Evolutionary conservation across 2,329 filamentous ascomycete species (phyloP).

Genomic region (Fusarium siculi): DNA sequence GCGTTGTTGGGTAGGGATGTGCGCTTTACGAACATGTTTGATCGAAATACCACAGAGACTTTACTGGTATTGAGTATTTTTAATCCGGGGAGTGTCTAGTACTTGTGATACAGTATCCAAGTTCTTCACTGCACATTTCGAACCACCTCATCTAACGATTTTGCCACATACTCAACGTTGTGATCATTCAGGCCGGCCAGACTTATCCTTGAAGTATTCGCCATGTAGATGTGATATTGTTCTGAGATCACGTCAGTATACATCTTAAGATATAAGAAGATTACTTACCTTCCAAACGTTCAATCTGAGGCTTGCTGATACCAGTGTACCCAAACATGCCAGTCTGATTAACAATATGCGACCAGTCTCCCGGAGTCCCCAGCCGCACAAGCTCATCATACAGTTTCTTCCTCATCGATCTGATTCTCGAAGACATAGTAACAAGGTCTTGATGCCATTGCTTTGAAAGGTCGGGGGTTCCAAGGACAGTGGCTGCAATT

Average conservation of each 20-base stretch:
- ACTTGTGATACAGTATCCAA: neutral
- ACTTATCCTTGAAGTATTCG: constrained; percentile 51
- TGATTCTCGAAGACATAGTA: constrained; percentile 52
- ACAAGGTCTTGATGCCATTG: constrained; percentile 51
- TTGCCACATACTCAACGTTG: constrained; percentile 45
- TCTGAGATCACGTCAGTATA: constrained; percentile 31
- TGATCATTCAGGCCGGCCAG: constrained; percentile 52
- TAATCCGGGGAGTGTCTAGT: rapidly evolving
- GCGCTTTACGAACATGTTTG: rapidly evolving
- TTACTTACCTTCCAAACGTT: constrained; percentile 44
- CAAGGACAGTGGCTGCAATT: constrained; percentile 49
- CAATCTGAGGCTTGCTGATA: constrained; percentile 59
- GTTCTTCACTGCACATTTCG: neutral
- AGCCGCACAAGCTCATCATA: constrained; percentile 47
- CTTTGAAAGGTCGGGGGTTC: constrained; percentile 38
- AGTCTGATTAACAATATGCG: constrained; percentile 50
- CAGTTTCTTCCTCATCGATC: constrained; percentile 48
- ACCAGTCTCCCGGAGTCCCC: constrained; percentile 51
- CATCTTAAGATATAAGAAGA: rapidly evolving
- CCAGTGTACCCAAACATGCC: constrained; percentile 60
- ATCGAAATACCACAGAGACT: rapidly evolving
- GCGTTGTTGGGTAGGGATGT: rapidly evolving
- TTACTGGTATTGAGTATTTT: too few species aligned
- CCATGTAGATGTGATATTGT: constrained; percentile 53
- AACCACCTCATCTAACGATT: constrained; percentile 30